These are phyloP conservation scores for Canna indica DNA, from an alignment of 176 grass and related monocot genomes.

Conservation along the genomic window DNA sequence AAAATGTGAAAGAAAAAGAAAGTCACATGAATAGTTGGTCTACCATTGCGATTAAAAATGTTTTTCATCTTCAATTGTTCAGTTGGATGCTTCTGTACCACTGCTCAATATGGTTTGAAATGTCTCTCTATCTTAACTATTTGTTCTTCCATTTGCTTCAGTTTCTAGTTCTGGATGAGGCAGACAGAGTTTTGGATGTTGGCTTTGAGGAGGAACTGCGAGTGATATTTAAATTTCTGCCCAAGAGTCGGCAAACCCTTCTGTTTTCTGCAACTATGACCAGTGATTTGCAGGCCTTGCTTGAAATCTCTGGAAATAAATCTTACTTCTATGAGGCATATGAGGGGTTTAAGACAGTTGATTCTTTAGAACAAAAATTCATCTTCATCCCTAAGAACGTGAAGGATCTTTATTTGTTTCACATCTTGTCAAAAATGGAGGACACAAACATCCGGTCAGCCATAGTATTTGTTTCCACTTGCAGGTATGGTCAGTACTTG, in stretches of 20 bases:
- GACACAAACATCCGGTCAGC: slow-evolving; percentile 47
- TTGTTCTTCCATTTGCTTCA: slow-evolving; percentile 19
- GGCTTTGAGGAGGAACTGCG: slow-evolving; percentile 86
- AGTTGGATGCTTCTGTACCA: neutral
- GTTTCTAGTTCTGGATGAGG: slow-evolving; percentile 96
- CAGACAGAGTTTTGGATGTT: slow-evolving; percentile 78
- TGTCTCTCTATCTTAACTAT: neutral
- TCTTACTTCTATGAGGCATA: slow-evolving; percentile 84
- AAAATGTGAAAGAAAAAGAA: neutral
- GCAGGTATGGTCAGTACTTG: slow-evolving; percentile 43
- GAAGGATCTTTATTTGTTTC: slow-evolving; percentile 75
- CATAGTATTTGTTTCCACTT: slow-evolving; percentile 73
- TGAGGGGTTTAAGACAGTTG: slow-evolving; percentile 84
- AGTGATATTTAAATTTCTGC: slow-evolving; percentile 69
- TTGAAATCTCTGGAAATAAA: slow-evolving; percentile 70
- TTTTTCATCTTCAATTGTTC: neutral
- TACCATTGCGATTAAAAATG: neutral
- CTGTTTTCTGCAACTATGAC: slow-evolving; percentile 98
- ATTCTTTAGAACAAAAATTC: slow-evolving; percentile 67
- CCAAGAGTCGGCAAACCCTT: slow-evolving; percentile 74
- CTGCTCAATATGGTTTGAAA: neutral
- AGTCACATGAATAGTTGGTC: neutral
- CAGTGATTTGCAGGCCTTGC: slow-evolving; percentile 58
- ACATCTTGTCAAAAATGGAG: slow-evolving; percentile 71
- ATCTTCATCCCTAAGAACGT: slow-evolving; percentile 45